Evolutionary conservation across 306 rosid species (phyloP).

Genomic region (Parietaria judaica): DNA sequence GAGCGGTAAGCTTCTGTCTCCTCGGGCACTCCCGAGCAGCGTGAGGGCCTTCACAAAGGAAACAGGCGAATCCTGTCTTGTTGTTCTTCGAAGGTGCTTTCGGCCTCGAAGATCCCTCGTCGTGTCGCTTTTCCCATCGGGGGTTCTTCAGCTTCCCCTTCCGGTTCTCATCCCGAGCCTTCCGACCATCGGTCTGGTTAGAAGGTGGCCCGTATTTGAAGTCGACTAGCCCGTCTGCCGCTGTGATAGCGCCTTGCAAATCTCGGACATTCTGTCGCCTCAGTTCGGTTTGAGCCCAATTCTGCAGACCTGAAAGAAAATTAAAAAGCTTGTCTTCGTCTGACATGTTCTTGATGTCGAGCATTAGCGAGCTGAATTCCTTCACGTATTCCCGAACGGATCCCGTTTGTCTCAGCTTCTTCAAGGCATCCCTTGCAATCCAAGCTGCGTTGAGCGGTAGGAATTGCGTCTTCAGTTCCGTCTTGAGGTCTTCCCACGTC

Average conservation of each 20-base stretch:
- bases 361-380: not conserved
- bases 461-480: not conserved
- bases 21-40: not conserved
- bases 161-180: not conserved
- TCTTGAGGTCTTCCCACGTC: not conserved
- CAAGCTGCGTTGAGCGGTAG: not conserved
- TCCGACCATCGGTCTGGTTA: not conserved
- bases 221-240: not conserved
- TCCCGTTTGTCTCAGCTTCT: not conserved
- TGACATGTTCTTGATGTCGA: conserved; percentile 5
- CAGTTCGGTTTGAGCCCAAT: not conserved
- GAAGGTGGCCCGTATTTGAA: not conserved
- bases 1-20: not conserved
- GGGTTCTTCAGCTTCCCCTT: not conserved
- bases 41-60: not conserved
- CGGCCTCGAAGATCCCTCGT: no score
- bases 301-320: not conserved
- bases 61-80: not conserved
- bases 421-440: not conserved
- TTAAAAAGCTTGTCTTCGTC: conserved; percentile 1
- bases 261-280: not conserved
- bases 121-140: no score
- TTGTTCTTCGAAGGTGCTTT: not conserved
- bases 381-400: not conserved
- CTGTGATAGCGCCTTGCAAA: not conserved